Percentiles rank a stretch among this genome's conserved stretches.
These are phyloP conservation scores for Alternaria panax DNA, from an alignment of 2,329 filamentous ascomycete species.

Conservation along the genomic window DNA sequence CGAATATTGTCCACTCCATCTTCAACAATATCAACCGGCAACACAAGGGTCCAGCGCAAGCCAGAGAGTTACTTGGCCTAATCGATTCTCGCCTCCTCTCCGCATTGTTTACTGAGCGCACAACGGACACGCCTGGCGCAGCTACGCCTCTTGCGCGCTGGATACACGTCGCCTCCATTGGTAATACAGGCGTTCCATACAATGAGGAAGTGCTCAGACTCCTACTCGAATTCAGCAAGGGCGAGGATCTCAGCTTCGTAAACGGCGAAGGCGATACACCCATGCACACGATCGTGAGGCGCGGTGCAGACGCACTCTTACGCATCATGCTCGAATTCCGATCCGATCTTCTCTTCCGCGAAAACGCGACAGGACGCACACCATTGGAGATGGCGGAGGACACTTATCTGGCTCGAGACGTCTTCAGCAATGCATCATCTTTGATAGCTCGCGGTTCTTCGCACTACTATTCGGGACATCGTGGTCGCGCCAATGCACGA, in stretches of 20 bases:
- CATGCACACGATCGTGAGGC: constrained; percentile 64
- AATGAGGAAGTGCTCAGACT: constrained; percentile 18
- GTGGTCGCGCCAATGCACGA: neutral
- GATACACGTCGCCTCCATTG: constrained; percentile 13
- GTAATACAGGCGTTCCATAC: neutral
- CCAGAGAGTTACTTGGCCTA: constrained; percentile 61
- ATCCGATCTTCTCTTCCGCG: constrained; percentile 69
- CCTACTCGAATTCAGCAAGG: constrained; percentile 49
- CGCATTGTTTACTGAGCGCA: constrained; percentile 66
- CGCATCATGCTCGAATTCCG: constrained; percentile 62
- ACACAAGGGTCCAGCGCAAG: constrained; percentile 38
- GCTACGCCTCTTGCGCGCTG: constrained; percentile 68
- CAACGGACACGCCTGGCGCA: constrained; percentile 59
- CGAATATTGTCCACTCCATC: constrained; percentile 73
- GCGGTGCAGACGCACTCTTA: constrained; percentile 49
- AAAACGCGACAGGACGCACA: constrained; percentile 79
- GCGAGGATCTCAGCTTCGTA: constrained; percentile 63
- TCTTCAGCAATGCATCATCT: constrained; percentile 27
- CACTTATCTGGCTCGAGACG: constrained; percentile 53
- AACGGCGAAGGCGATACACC: constrained; percentile 71
- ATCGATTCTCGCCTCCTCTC: constrained; percentile 65
- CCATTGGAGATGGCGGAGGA: constrained; percentile 73
- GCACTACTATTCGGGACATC: too few relatives aligned
- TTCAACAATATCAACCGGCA: constrained; percentile 27
- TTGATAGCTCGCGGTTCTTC: neutral